Base-by-base conservation (phyloP, 208 protist species). In the Crithidia expoeki region DNA sequence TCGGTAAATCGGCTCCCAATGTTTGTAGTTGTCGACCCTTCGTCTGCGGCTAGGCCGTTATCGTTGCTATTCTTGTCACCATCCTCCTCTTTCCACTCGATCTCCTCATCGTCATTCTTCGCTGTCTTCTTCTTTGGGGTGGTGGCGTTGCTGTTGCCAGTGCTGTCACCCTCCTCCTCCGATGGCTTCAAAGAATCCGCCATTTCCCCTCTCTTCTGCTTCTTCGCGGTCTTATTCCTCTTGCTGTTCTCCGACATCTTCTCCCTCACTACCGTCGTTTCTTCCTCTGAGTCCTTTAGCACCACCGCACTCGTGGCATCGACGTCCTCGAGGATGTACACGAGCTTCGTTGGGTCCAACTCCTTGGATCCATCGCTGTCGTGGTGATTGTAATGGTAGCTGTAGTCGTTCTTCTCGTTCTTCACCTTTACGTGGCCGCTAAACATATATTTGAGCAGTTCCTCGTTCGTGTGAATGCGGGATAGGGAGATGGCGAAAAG, bases 291-390 rank as follows among this genome's bases (percentile, higher is more conserved):
- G 50, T 68, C 62, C 51, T 71, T 76, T 55, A 83, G 69, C 44
- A 89, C 83, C 28, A 94, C 63, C 25, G 85, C 79, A 4, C 76
- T 76, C 6, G 89, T 86, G 33, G 92, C 92, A 50, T 96, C 92
- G 19, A 93, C 81, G 67, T 96, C 92, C 61, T 96, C 92, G 11
- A 96, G 79, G 40, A 96, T 78, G 73, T 93, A 96, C 21, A 96
- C 81, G 7, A 96, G 82, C 58, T 92, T 85, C 16, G 88, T 73
- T 21, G 80, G 68, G 19, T 76, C 53, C 51, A 94, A 71, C 57
- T 71, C 68, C 42, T 80, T 60, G 11, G 40, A 10, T 17, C 16
- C 23, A 14, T 57, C 52, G 34, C 56, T 7, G 28, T 47, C 47
- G 14, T 49, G 55, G 23, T 23, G 2, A 32, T 27, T 4, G 42